A percentile compares a stretch with the other conserved stretches of the same genome.
These are phyloP conservation scores for Xylaria sp. DNA, from an alignment of 2,329 filamentous ascomycete genomes.

Conservation along the genomic window DNA sequence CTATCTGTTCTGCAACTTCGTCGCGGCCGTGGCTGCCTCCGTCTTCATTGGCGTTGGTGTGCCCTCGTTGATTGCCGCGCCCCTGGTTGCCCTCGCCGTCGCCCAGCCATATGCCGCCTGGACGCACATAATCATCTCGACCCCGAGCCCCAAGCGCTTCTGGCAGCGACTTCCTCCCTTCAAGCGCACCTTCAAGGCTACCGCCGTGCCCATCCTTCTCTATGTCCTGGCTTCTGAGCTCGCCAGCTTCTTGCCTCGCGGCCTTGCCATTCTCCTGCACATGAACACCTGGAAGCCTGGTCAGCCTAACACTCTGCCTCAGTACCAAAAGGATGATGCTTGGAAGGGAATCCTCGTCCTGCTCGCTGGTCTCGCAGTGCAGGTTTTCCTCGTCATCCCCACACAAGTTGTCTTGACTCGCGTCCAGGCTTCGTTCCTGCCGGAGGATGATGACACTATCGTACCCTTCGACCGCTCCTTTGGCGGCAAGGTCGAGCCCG, in stretches of 20 bases:
- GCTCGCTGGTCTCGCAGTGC: slow-evolving; percentile 60
- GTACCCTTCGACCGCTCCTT: slow-evolving; percentile 92
- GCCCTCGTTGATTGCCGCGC: slow-evolving; percentile 60
- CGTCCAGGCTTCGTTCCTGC: slow-evolving; percentile 86
- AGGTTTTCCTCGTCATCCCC: slow-evolving; percentile 76
- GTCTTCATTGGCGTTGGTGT: slow-evolving; percentile 58
- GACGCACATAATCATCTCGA: slow-evolving; percentile 87
- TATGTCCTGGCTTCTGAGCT: slow-evolving; percentile 69
- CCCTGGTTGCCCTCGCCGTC: slow-evolving; percentile 69
- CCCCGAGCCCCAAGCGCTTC: slow-evolving; percentile 71
- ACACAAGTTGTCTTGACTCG: slow-evolving; percentile 81
- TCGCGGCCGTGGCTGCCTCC: slow-evolving; percentile 53
- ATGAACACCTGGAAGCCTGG: slow-evolving; percentile 56
- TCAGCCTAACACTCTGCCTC: slow-evolving; percentile 53
- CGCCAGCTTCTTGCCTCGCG: slow-evolving; percentile 59
- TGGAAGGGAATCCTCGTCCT: slow-evolving; percentile 61
- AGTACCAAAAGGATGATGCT: slow-evolving; percentile 53
- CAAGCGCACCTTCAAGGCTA: slow-evolving; percentile 72
- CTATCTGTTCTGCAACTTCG: slow-evolving; percentile 54
- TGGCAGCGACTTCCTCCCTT: slow-evolving; percentile 76
- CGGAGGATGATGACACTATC: slow-evolving; percentile 83
- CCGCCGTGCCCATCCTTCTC: slow-evolving; percentile 73
- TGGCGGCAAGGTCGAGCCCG: slow-evolving; percentile 78
- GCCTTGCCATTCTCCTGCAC: slow-evolving; percentile 59
- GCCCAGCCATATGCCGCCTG: slow-evolving; percentile 79